Evolutionary conservation across 345 rosid species (phyloP), one percentile per base, ranked within the genome.

Genomic region (Salix caprea): DNA sequence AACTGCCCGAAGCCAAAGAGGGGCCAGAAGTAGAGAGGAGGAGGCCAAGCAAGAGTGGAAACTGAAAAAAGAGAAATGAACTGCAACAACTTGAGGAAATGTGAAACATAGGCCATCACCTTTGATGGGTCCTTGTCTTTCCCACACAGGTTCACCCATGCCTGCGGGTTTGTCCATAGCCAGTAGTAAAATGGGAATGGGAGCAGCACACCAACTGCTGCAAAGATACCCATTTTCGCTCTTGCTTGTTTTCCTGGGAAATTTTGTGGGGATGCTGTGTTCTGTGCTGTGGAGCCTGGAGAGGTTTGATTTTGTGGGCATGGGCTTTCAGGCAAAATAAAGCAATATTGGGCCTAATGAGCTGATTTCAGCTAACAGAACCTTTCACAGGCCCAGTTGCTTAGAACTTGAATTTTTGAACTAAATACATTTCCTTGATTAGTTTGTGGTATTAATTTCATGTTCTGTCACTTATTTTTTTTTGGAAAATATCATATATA

Each of bases 121-220:
- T 72, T 90, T 34, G 92, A 88, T 23, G 98, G 97, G 84, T 94
- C 95, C 64, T 76, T 78, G 62, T 89, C 87, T 82, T 79, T 81
- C 64, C 95, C 95, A 61, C 97, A 91, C 18, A 90, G 84, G 67
- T 89, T 74, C 21, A 90, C 93, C 98, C 98, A 94, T 75, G 88
- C 77, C 77, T 92, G 95, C 2, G 97, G 97, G 19, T 84, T 69
- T 64, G 82, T 89, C 98, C 97, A 94, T 2, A 94, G 83, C 88
- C 87, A 85, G 87, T 87, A 90, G 87, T 91, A 94, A 81, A 83
- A 92, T n/a, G 98, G 97, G 54, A 92, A 94, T 23, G 94, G 97
- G 46, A 89, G 65, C 21, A 92, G 4, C 52, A 89, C 87, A 61
- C 92, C 97, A 34, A 87, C 76, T 36, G 84, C 95, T 12, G 97